Percentiles rank a stretch among this genome's conserved stretches.
These are phyloP conservation scores for Epicoccum nigrum DNA, from an alignment of 2,329 filamentous ascomycete species.

Conservation along the genomic window DNA sequence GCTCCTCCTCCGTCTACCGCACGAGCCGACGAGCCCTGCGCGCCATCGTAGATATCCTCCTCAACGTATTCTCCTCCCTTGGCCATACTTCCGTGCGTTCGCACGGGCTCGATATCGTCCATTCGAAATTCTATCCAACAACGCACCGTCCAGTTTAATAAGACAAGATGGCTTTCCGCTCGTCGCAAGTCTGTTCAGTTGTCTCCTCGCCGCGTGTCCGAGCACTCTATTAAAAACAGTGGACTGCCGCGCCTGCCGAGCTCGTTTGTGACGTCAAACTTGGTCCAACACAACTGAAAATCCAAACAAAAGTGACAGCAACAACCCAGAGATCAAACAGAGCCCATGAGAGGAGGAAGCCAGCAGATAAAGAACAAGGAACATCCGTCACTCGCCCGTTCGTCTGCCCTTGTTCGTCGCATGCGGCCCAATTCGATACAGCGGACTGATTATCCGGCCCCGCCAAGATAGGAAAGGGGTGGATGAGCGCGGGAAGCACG, in stretches of 20 bases:
- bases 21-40: conserved; percentile 8
- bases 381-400: neutral
- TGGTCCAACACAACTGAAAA: neutral
- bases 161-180: neutral
- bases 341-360: neutral
- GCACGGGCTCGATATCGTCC: conserved; percentile 8
- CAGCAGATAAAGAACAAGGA: neutral
- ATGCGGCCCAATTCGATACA: conserved; percentile 1
- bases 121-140: neutral
- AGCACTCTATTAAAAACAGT: neutral
- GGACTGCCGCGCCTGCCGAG: neutral
- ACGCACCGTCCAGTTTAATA: neutral
- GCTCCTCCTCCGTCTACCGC: neutral
- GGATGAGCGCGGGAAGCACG: neutral
- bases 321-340: neutral
- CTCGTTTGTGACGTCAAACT: conserved; percentile 6
- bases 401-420: neutral
- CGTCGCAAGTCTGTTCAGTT: neutral
- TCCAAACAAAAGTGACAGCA: neutral
- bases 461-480: conserved; percentile 12
- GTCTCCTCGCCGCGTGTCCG: neutral
- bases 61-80: conserved; percentile 2
- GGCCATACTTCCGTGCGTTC: conserved; percentile 2
- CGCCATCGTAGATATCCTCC: conserved; percentile 1
- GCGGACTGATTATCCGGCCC: conserved; percentile 6